Percentiles rank a stretch among this genome's conserved stretches.
Conservation (phyloP, 495 filamentous ascomycete species). For the Penicillium nucicola region DNA sequence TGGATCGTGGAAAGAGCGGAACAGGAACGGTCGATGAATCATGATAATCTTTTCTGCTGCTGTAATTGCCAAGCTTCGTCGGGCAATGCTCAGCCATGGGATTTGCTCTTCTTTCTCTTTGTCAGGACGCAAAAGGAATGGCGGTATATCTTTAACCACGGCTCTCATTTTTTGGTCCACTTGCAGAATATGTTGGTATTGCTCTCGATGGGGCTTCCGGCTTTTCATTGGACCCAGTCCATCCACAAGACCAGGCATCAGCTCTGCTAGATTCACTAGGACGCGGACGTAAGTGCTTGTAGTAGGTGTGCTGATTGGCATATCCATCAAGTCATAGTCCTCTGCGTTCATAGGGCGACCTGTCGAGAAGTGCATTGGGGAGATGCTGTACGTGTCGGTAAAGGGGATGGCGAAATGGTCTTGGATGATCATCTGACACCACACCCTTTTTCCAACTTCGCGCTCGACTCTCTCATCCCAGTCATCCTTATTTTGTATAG, state of each 20-base stretch:
- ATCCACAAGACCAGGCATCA: conserved; percentile 42
- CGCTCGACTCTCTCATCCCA: conserved; percentile 27
- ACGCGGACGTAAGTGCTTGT: conserved; percentile 38
- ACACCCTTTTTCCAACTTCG: conserved; percentile 42
- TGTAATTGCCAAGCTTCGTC: conserved; percentile 40
- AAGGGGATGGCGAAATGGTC: conserved; percentile 50
- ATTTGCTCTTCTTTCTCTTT: conserved; percentile 30
- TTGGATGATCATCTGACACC: conserved; percentile 45
- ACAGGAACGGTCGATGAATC: conserved; percentile 48
- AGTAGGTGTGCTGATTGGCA: conserved; percentile 33
- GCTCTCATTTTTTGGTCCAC: conserved; percentile 43
- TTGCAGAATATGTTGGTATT: conserved; percentile 43
- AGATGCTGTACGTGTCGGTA: conserved; percentile 44
- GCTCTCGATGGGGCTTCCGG: conserved; percentile 23
- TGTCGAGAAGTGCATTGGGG: conserved; percentile 38
- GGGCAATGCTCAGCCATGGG: conserved; percentile 35
- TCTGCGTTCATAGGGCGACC: conserved; percentile 36
- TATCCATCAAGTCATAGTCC: conserved; percentile 34
- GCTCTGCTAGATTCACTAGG: conserved; percentile 34
- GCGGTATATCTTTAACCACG: conserved; percentile 29
- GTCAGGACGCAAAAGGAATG: conserved; percentile 27
- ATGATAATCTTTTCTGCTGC: conserved; percentile 52
- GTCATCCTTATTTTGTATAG: conserved; percentile 21
- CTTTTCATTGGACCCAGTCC: conserved; percentile 31
- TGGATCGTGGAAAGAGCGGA: conserved; percentile 38